Evolutionary conservation across 371 early-diverging fungal species (phyloP).

Genomic region (Mortierella sp.): DNA sequence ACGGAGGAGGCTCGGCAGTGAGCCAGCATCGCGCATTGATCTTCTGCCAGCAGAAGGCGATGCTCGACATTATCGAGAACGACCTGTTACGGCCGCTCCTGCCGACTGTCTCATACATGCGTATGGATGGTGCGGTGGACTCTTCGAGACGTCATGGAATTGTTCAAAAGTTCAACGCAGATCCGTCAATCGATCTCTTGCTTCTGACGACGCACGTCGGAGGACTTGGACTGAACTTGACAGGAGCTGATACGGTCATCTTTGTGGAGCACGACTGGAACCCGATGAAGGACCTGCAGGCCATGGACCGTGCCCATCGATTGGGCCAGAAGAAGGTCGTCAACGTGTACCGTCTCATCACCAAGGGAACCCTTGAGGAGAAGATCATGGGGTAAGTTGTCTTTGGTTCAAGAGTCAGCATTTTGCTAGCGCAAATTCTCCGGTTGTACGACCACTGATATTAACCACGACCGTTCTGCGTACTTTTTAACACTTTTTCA

Average conservation of each 20-base stretch:
- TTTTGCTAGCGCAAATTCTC: background rate
- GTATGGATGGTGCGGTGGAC: slow-evolving; percentile 98
- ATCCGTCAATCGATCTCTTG: slow-evolving; percentile 96
- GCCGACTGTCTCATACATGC: slow-evolving; percentile 93
- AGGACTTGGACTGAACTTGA: slow-evolving; percentile 98
- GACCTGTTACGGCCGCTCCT: slow-evolving; percentile 87
- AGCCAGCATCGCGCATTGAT: slow-evolving; percentile 96
- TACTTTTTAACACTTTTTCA: slow-evolving; percentile 26
- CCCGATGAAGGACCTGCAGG: slow-evolving; percentile 97
- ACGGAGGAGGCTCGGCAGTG: slow-evolving; percentile 66
- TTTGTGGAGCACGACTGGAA: slow-evolving; percentile 99
- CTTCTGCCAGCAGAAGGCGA: slow-evolving; percentile 97
- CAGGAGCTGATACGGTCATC: slow-evolving; percentile 99
- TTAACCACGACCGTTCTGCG: background rate
- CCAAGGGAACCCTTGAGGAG: slow-evolving; percentile 94
- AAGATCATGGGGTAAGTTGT: slow-evolving; percentile 90
- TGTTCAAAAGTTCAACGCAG: slow-evolving; percentile 96
- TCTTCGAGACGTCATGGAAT: slow-evolving; percentile 88
- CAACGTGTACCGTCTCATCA: slow-evolving; percentile 95
- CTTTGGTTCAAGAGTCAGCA: background rate
- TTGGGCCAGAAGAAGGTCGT: slow-evolving; percentile 98
- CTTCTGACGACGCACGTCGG: slow-evolving; percentile 98
- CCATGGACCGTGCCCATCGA: slow-evolving; percentile 99
- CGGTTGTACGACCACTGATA: background rate
- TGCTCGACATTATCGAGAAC: slow-evolving; percentile 97